phyloP scores from a whole-genome alignment of 306 rosid genomes.

The Pterocarpus santalinus region DNA sequence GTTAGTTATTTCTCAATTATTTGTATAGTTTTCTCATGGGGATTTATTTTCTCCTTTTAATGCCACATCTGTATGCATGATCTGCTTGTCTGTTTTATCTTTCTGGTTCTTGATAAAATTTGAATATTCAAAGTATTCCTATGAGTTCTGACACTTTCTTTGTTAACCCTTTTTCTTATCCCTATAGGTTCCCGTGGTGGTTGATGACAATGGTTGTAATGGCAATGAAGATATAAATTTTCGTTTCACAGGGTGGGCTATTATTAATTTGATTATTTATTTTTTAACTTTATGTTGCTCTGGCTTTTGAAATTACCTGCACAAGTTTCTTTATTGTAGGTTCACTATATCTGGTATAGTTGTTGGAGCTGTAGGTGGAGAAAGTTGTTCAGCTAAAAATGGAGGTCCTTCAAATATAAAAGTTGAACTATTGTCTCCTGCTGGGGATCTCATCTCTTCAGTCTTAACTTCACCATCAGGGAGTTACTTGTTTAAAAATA shows the following conservation, averaged over 20 bases:
- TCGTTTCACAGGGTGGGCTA: constrained; percentile 85
- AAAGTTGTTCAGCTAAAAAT: constrained; percentile 74
- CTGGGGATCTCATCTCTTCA: constrained; percentile 73
- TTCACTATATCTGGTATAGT: constrained; percentile 93
- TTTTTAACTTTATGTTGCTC: constrained; percentile 30
- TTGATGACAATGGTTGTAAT: constrained; percentile 90
- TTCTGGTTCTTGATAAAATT: constrained; percentile 26
- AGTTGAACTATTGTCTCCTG: constrained; percentile 76
- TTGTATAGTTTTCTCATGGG: constrained; percentile 17
- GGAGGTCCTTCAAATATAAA: constrained; percentile 92
- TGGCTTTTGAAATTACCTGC: constrained; percentile 38
- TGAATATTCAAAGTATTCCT: constrained; percentile 26
- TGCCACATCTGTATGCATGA: constrained; percentile 24
- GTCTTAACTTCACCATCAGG: constrained; percentile 79
- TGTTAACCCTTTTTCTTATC: background rate
- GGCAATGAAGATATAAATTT: constrained; percentile 93
- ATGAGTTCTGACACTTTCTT: constrained; percentile 25
- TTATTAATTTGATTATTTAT: constrained; percentile 20
- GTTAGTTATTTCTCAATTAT: constrained; percentile 51
- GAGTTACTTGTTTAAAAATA: constrained; percentile 78
- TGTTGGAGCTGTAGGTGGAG: constrained; percentile 88
- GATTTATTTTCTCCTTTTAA: constrained; percentile 14
- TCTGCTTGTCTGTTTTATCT: background rate
- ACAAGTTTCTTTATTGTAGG: constrained; percentile 58
- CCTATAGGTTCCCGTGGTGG: constrained; percentile 81